These are phyloP conservation scores for Amorphotheca resinae DNA, from an alignment of 495 filamentous ascomycete genomes.

Conservation along the genomic window DNA sequence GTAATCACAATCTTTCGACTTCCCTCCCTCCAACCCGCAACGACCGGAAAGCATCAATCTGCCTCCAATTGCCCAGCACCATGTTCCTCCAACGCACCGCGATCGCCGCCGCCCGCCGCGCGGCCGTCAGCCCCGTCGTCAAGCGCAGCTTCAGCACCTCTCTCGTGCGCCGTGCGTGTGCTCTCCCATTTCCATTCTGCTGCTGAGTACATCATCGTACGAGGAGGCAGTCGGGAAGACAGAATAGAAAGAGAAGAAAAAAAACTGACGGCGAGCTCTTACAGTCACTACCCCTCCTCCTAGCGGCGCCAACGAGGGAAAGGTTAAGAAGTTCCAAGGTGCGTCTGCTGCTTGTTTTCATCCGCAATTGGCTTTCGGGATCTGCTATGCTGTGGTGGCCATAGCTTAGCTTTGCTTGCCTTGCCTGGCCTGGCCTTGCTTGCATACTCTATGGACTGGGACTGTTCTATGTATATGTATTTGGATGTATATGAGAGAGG, in stretches of 20 bases:
- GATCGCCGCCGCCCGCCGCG: conserved; percentile 57
- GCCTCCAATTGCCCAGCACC: conserved; percentile 26
- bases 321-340: conserved; percentile 22
- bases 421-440: too few species aligned
- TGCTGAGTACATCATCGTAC: conserved; percentile 11
- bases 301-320: too few species aligned
- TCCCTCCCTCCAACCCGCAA: too few species aligned
- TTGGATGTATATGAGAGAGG: background rate
- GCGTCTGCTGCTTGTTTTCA: background rate
- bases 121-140: conserved; percentile 45
- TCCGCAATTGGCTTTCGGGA: background rate
- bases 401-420: too few species aligned
- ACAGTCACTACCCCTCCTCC: too few species aligned
- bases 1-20: too few species aligned
- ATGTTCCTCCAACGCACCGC: conserved; percentile 82
- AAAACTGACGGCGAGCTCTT: too few species aligned
- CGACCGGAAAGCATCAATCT: too few species aligned
- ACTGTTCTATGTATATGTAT: too few species aligned
- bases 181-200: conserved; percentile 34
- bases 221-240: conserved; percentile 19
- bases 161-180: conserved; percentile 43
- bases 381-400: too few species aligned
- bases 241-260: too few species aligned
- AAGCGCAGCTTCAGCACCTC: conserved; percentile 46
- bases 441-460: too few species aligned